Evolutionary conservation across 2,329 filamentous ascomycete species (phyloP).

Genomic region (Alternaria ethzedia): DNA sequence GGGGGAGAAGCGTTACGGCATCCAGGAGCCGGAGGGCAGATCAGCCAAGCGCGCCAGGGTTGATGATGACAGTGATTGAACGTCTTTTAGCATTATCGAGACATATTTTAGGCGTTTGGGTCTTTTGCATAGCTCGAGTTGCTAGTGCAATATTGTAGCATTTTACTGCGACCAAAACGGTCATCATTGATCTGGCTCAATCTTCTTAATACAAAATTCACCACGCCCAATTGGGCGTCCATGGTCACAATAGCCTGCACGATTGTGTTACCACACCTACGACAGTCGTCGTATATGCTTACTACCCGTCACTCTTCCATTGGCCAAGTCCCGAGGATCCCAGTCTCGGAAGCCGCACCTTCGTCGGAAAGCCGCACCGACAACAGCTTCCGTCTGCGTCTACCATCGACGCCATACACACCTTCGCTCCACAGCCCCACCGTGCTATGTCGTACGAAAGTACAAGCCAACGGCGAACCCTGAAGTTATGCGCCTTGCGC

Average conservation of each 20-base stretch:
- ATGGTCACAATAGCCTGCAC: background rate
- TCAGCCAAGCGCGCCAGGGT: conserved; percentile 75
- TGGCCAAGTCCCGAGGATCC: conserved; percentile 4
- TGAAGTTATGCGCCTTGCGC: background rate
- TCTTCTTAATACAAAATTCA: background rate
- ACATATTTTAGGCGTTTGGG: conserved; percentile 6
- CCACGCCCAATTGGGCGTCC: background rate
- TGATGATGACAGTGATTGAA: conserved; percentile 67
- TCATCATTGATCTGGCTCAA: background rate
- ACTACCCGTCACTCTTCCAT: conserved; percentile 6
- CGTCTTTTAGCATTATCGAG: background rate
- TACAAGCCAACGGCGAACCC: background rate
- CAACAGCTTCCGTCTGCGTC: conserved; percentile 24
- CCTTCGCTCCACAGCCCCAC: conserved; percentile 21
- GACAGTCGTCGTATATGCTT: background rate
- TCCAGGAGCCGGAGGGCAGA: conserved; percentile 66
- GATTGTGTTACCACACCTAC: background rate
- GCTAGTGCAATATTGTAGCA: conserved; percentile 3
- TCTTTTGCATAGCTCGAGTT: conserved; percentile 4
- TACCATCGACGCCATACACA: background rate
- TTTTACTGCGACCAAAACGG: conserved; percentile 1
- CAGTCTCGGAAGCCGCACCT: conserved; percentile 28
- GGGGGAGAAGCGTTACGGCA: conserved; percentile 76
- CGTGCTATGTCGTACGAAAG: background rate
- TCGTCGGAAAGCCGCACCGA: conserved; percentile 10